A percentile compares a stretch with the other conserved stretches of the same genome.
phyloP scores from a whole-genome alignment of 1,284 basidiomycete species.

The Boletus subluridellus region DNA sequence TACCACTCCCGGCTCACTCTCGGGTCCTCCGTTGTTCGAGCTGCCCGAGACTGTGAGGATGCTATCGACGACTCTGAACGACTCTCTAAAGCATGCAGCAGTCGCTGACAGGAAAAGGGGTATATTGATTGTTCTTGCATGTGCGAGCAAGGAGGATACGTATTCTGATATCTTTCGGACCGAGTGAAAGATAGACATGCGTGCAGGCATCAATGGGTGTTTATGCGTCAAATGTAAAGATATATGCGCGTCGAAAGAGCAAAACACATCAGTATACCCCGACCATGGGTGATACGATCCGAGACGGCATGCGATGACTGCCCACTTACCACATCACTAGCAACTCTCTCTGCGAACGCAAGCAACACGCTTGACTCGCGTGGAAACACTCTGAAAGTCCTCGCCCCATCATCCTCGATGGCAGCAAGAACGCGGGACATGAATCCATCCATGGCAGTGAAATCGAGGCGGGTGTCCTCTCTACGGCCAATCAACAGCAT shows the following conservation, averaged over 20 bases:
- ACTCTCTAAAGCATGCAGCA: constrained; percentile 86
- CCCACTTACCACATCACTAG: constrained; percentile 65
- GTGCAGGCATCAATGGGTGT: background rate
- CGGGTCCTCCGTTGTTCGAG: background rate
- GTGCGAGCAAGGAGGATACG: constrained; percentile 71
- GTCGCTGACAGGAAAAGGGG: constrained; percentile 80
- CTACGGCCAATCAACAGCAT: constrained; percentile 14
- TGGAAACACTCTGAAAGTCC: constrained; percentile 86
- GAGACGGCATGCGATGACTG: background rate
- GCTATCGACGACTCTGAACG: constrained; percentile 81
- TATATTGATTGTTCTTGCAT: constrained; percentile 71
- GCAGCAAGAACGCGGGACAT: constrained; percentile 68
- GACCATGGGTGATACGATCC: background rate
- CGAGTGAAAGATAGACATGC: background rate
- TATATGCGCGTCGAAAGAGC: background rate
- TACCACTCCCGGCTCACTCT: constrained; percentile 31
- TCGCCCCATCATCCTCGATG: constrained; percentile 71
- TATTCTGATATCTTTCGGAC: constrained; percentile 77
- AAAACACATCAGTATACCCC: background rate
- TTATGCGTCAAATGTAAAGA: background rate
- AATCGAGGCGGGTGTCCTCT: constrained; percentile 39
- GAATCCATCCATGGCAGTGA: constrained; percentile 91
- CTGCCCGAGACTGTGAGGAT: constrained; percentile 52
- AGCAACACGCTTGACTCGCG: constrained; percentile 68
- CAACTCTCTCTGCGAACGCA: constrained; percentile 72